phyloP scores from a whole-genome alignment of 805 yeast genomes.

The Starmera pachycereana region DNA sequence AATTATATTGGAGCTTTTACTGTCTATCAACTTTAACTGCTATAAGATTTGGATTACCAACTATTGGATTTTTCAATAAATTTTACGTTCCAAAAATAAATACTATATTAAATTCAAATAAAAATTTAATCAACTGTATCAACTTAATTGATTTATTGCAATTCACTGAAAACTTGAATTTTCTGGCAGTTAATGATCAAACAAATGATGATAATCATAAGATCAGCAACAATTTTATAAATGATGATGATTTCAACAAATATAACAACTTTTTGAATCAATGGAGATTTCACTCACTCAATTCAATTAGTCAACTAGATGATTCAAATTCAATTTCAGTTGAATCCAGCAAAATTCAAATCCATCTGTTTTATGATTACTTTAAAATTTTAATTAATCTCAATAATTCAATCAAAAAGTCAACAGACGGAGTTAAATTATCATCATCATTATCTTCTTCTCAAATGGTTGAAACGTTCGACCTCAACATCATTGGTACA shows the following conservation, averaged over 20 bases:
- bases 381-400: slow-evolving; percentile 32
- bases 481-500: background rate
- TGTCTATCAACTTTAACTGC: slow-evolving; percentile 19
- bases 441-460: slow-evolving; percentile 6
- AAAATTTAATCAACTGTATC: slow-evolving; percentile 24
- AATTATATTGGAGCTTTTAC: slow-evolving; percentile 33
- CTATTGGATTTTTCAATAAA: slow-evolving; percentile 12
- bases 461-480: background rate
- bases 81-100: slow-evolving; percentile 24
- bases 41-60: slow-evolving; percentile 15
- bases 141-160: slow-evolving; percentile 23
- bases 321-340: slow-evolving; percentile 2
- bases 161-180: slow-evolving; percentile 14
- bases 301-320: slow-evolving; percentile 24
- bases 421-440: slow-evolving; percentile 13
- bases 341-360: slow-evolving; percentile 24
- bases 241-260: slow-evolving; percentile 2
- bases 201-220: background rate
- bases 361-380: slow-evolving; percentile 32
- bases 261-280: slow-evolving; percentile 21
- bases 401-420: no score
- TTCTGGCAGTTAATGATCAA: background rate
- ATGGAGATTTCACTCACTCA: slow-evolving; percentile 24
- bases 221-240: slow-evolving; percentile 4
- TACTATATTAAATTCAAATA: slow-evolving; percentile 22